Evolutionary conservation across 2,329 filamentous ascomycete species (phyloP), one percentile per base, ranked within the genome.

Genomic region (Aureobasidium zeae): DNA sequence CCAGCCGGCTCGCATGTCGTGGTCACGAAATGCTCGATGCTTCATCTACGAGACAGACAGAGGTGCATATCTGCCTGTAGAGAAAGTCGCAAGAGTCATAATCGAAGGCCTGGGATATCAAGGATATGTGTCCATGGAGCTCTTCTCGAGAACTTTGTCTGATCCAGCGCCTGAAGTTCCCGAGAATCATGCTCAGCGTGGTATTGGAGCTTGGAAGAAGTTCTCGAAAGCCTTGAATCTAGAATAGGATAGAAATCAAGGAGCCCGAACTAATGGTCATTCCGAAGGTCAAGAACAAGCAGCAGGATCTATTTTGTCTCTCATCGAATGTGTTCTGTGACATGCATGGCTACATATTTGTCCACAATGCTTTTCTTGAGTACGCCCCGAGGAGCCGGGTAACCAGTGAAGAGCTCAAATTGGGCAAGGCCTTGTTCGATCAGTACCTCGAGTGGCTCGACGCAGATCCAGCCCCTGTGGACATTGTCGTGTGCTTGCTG

Each of bases 381-480:
- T 26, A 83, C 60, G 32, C 76, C 66, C 19, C 83, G 72, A 2
- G 83, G 83, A 12, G 82, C 81, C 58, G 80, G 74, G 34, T 81
- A 70, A 0, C 83, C 83, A 0, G 83, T 87, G 57, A 88, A 86
- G 2, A 88, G 63, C 61, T 89, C 84, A 55, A 88, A 89, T 54
- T 88, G 83, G 1, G 83, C 83, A 61, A 84, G 84, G 0, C 81
- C 84, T 57, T 88, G 83, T 57, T 88, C 84, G 0, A 81, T 81
- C 11, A 89, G 62, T 34, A 87, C 70, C 53, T 88, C 83, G 10
- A 88, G 65, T 0, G 83, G 83, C 54, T 87, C 81, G 60, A 87
- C 76, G 13, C 83, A 71, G 0, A 86, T 79, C 83, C 83, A 88
- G 29, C 83, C 72, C 50, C 72, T 66, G 44, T 76, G 65, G 15